phyloP scores from a whole-genome alignment of 1,284 basidiomycete genomes.

The Marasmius tenuissimus region DNA sequence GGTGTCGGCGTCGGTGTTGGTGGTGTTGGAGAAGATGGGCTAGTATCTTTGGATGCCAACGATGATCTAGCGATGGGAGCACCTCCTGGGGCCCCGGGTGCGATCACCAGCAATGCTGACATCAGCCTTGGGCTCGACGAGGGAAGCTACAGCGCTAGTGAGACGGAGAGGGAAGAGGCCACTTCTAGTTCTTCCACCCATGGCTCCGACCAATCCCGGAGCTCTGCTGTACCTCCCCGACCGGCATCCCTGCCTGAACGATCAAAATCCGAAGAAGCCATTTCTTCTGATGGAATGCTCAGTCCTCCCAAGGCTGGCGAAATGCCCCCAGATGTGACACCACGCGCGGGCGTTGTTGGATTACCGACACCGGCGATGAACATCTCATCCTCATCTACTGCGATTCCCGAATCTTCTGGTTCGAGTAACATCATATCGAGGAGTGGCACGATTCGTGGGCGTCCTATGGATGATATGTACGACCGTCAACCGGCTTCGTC shows the following conservation, averaged over 20 bases:
- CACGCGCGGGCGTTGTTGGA: constrained; percentile 28
- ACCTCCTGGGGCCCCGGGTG: constrained; percentile 80
- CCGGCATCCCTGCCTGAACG: neutral
- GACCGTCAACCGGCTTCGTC: neutral
- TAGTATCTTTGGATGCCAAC: constrained; percentile 44
- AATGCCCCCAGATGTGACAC: constrained; percentile 39
- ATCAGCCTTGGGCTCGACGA: constrained; percentile 11
- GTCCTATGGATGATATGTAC: neutral
- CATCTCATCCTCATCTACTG: constrained; percentile 13
- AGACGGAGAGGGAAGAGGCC: constrained; percentile 12
- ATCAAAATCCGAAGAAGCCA: neutral
- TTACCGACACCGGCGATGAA: constrained; percentile 25
- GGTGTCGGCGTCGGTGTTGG: constrained; percentile 17
- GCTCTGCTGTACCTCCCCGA: neutral
- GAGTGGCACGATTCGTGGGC: neutral
- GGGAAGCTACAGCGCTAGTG: constrained; percentile 16
- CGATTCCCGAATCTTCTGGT: constrained; percentile 5
- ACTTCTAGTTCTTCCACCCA: neutral
- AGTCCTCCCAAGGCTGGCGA: constrained; percentile 4
- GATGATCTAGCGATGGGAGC: constrained; percentile 87
- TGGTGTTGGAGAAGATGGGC: constrained; percentile 36
- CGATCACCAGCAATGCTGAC: constrained; percentile 26
- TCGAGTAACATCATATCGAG: neutral
- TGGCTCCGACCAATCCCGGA: neutral
- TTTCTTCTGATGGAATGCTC: neutral